Percentiles rank a stretch among this genome's conserved stretches.
Evolutionary conservation across 306 rosid species (phyloP).

Genomic region (Fagus crenata): DNA sequence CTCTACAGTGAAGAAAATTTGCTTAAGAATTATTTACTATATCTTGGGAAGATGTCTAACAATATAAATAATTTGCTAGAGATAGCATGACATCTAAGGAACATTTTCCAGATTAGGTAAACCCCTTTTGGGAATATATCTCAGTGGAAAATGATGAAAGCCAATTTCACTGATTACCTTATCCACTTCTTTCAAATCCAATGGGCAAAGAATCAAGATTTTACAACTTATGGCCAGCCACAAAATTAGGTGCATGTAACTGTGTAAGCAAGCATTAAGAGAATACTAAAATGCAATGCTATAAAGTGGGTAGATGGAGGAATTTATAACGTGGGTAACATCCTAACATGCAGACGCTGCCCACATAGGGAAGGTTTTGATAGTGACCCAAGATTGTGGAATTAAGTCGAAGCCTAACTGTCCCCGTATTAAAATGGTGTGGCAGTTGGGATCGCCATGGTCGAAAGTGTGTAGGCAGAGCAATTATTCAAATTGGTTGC

Average conservation of each 20-base stretch:
- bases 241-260: neutral
- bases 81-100: too few species aligned
- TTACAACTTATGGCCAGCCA: neutral
- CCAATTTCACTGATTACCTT: neutral
- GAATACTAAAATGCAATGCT: neutral
- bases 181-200: neutral
- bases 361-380: slow-evolving; percentile 3
- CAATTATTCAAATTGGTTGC: neutral
- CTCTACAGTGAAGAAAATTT: too few species aligned
- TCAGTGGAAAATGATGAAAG: too few species aligned
- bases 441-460: neutral
- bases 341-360: slow-evolving; percentile 20
- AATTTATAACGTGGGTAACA: slow-evolving; percentile 18
- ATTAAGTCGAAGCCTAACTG: slow-evolving; percentile 10
- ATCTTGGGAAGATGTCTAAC: too few species aligned
- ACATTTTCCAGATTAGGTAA: too few species aligned
- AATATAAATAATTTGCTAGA: too few species aligned
- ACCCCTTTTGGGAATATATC: too few species aligned
- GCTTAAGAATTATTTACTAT: too few species aligned
- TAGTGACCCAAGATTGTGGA: neutral
- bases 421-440: neutral
- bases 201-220: neutral
- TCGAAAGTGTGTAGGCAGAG: neutral
- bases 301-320: slow-evolving; percentile 8
- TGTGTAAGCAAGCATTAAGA: neutral